phyloP scores from a whole-genome alignment of 2,329 filamentous ascomycete genomes.

The Pseudophaeomoniella oleicola region DNA sequence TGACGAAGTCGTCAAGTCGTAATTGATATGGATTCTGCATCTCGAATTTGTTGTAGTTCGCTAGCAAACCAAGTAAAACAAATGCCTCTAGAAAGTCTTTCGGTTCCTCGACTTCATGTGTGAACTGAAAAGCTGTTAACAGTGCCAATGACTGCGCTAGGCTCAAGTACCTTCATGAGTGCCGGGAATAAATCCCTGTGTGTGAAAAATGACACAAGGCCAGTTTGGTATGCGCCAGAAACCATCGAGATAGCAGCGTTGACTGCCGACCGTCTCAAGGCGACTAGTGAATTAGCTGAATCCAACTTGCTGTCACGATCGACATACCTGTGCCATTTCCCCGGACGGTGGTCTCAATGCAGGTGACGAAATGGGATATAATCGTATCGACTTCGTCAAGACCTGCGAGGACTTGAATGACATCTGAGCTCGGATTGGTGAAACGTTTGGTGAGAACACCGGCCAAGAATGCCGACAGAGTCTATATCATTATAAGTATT shows the following conservation, averaged over 20 bases:
- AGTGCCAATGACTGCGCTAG: neutral
- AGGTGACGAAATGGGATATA: slow-evolving; percentile 76
- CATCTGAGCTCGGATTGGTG: slow-evolving; percentile 86
- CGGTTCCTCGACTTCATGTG: slow-evolving; percentile 60
- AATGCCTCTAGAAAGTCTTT: slow-evolving; percentile 58
- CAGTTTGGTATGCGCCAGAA: slow-evolving; percentile 91
- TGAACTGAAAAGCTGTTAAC: slow-evolving; percentile 41
- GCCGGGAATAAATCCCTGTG: slow-evolving; percentile 88
- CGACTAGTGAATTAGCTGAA: slow-evolving; percentile 37
- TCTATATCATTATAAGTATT: slow-evolving; percentile 45
- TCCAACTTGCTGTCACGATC: neutral
- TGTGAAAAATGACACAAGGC: slow-evolving; percentile 84
- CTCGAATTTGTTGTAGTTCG: slow-evolving; percentile 99
- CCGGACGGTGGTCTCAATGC: slow-evolving; percentile 64
- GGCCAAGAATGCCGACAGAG: slow-evolving; percentile 74
- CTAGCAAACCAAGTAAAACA: slow-evolving; percentile 67
- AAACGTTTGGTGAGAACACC: slow-evolving; percentile 77
- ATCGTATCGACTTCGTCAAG: slow-evolving; percentile 75
- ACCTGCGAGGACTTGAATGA: slow-evolving; percentile 78
- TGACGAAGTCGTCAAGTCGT: slow-evolving; percentile 87
- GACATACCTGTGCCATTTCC: slow-evolving; percentile 35
- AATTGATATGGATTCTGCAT: slow-evolving; percentile 92
- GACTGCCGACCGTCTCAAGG: slow-evolving; percentile 65
- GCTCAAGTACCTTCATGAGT: slow-evolving; percentile 64
- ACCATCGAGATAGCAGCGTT: slow-evolving; percentile 70